phyloP scores from a whole-genome alignment of 2,329 filamentous ascomycete genomes.

The Metarhizium robertsii region DNA sequence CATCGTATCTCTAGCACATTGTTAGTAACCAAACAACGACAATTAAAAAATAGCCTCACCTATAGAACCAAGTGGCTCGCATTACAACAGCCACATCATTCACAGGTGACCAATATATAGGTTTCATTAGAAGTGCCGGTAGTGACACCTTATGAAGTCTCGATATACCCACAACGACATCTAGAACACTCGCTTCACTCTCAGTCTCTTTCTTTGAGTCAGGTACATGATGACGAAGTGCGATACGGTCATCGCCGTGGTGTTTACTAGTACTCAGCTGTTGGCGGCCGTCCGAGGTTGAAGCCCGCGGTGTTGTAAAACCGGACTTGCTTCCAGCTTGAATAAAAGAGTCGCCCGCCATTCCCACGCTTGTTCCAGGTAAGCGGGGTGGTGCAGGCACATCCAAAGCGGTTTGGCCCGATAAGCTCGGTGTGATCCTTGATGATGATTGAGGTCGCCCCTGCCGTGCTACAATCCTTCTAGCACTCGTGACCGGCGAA shows the following conservation, averaged over 20 bases:
- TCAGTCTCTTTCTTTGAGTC: slow-evolving; percentile 15
- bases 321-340: not conserved
- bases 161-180: slow-evolving; percentile 82
- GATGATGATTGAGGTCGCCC: not conserved
- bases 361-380: not conserved
- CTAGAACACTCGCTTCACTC: slow-evolving; percentile 17
- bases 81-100: slow-evolving; percentile 78
- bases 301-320: not conserved
- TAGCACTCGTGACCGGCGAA: not conserved
- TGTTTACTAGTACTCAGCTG: not conserved
- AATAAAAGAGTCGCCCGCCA: not conserved
- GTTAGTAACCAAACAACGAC: slow-evolving; percentile 9
- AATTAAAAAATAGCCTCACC: slow-evolving; percentile 26
- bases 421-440: not conserved
- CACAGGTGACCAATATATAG: slow-evolving; percentile 94
- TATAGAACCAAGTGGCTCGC: slow-evolving; percentile 94
- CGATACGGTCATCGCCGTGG: not conserved
- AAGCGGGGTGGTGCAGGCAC: not conserved
- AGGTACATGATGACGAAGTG: not conserved
- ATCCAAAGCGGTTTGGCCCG: not conserved
- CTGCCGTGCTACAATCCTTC: not conserved
- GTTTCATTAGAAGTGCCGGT: slow-evolving; percentile 79
- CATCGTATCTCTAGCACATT: slow-evolving; percentile 63
- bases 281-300: not conserved
- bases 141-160: slow-evolving; percentile 81